Evolutionary conservation across 352 stramenopile genomes (phyloP).

Genomic region (Bremia lactucae): DNA sequence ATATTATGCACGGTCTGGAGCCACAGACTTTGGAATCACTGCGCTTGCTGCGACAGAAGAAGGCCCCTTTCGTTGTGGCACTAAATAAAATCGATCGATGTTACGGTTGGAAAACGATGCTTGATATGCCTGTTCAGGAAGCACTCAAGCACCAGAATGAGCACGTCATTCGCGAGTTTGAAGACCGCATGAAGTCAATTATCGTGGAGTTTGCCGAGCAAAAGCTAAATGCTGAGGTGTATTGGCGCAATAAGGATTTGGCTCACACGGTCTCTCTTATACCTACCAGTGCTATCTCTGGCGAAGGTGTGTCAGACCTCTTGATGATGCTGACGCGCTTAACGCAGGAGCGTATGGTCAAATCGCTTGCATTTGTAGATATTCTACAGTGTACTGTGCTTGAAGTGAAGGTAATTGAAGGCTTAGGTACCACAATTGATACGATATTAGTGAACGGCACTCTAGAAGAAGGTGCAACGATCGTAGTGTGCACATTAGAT

Average conservation of each 20-base stretch:
- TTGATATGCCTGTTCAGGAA: constrained; percentile 91
- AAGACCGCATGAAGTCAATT: constrained; percentile 87
- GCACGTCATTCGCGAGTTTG: constrained; percentile 94
- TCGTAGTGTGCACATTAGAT: constrained; percentile 97
- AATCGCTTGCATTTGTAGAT: constrained; percentile 82
- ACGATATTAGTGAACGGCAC: constrained; percentile 97
- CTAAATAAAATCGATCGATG: constrained; percentile 99
- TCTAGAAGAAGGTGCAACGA: constrained; percentile 91
- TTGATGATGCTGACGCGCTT: constrained; percentile 95
- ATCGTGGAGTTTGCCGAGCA: constrained; percentile 95
- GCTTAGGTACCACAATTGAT: constrained; percentile 98
- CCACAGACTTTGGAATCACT: constrained; percentile 98
- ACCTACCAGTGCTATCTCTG: constrained; percentile 96
- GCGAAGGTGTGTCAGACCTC: constrained; percentile 97
- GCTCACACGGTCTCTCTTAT: constrained; percentile 94
- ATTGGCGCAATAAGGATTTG: constrained; percentile 98
- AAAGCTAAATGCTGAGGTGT: constrained; percentile 97
- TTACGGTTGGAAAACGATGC: constrained; percentile 96
- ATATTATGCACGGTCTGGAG: constrained; percentile 99
- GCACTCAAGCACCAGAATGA: constrained; percentile 85
- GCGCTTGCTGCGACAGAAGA: constrained; percentile 91
- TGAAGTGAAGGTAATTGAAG: constrained; percentile 99
- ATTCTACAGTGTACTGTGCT: constrained; percentile 96
- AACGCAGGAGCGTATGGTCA: constrained; percentile 90
- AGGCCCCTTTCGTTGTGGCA: constrained; percentile 96